phyloP scores from a whole-genome alignment of 768 basidiomycete genomes.

The Daedalea quercina region DNA sequence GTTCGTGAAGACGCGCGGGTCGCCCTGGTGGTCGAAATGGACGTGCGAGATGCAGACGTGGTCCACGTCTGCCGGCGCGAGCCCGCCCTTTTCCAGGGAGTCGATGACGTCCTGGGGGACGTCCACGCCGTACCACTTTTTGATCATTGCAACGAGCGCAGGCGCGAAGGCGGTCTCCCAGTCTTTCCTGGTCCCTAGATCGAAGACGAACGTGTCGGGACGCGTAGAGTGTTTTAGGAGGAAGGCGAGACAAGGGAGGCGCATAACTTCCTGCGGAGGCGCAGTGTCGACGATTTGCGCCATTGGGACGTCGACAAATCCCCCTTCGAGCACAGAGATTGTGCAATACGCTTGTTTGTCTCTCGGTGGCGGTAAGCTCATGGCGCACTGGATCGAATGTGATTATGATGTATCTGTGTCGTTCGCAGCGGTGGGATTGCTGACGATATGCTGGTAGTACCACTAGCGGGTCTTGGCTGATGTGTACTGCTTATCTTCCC shows the following conservation, averaged over 20 bases:
- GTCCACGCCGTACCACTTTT: not conserved
- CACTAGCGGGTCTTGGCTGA: no score
- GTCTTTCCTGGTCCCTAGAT: constrained; percentile 49
- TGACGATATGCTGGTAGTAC: no score
- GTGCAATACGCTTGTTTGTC: constrained; percentile 42
- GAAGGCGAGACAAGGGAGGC: constrained; percentile 45
- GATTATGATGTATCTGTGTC: no score
- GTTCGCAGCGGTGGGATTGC: no score
- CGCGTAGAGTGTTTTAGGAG: constrained; percentile 39
- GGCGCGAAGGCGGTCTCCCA: constrained; percentile 28
- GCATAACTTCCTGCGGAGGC: constrained; percentile 22
- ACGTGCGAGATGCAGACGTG: constrained; percentile 44
- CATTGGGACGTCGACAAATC: constrained; percentile 33
- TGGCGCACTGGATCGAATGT: not conserved
- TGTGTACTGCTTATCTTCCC: no score
- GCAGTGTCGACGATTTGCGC: constrained; percentile 27
- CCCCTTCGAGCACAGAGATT: constrained; percentile 52
- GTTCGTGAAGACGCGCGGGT: constrained; percentile 38
- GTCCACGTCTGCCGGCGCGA: constrained; percentile 35
- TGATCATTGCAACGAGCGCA: constrained; percentile 21
- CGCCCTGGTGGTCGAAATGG: constrained; percentile 49
- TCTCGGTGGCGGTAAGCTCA: constrained; percentile 32
- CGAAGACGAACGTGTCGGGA: constrained; percentile 35
- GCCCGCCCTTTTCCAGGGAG: constrained; percentile 44
- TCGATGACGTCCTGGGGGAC: constrained; percentile 30